phyloP scores from a whole-genome alignment of 2,329 filamentous ascomycete genomes.

The Hypoxylon rubiginosum region DNA sequence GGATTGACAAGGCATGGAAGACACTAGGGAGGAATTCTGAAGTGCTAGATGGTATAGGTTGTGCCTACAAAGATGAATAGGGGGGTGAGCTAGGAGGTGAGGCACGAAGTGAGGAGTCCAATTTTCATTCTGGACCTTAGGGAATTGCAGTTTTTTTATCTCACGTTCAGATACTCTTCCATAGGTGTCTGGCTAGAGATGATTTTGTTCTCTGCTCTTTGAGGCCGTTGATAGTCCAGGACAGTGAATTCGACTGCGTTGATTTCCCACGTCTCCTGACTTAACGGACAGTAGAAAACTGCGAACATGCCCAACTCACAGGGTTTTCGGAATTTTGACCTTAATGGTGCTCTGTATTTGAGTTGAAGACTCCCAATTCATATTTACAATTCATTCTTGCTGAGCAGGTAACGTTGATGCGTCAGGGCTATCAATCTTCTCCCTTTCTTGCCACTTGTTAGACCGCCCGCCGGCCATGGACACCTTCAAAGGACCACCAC shows the following conservation, averaged over 20 bases:
- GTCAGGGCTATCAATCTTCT: constrained; percentile 32
- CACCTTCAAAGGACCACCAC: constrained; percentile 45
- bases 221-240: neutral
- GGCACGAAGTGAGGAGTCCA: no score
- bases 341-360: neutral
- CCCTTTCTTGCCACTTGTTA: constrained; percentile 45
- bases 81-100: no score
- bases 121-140: no score
- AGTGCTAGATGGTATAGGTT: no score
- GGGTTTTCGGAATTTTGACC: no score
- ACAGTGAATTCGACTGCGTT: neutral
- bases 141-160: no score
- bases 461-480: constrained; percentile 44
- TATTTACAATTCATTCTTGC: neutral
- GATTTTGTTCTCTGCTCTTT: neutral
- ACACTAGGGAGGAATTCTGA: no score
- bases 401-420: constrained; percentile 2
- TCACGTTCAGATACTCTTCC: no score
- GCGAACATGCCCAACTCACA: neutral
- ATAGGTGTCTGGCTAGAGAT: no score
- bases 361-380: neutral
- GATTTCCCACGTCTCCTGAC: neutral
- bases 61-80: no score
- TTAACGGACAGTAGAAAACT: neutral
- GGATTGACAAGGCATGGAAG: no score